Conservation (phyloP, 495 filamentous ascomycete species). For the Cetradonia linearis region DNA sequence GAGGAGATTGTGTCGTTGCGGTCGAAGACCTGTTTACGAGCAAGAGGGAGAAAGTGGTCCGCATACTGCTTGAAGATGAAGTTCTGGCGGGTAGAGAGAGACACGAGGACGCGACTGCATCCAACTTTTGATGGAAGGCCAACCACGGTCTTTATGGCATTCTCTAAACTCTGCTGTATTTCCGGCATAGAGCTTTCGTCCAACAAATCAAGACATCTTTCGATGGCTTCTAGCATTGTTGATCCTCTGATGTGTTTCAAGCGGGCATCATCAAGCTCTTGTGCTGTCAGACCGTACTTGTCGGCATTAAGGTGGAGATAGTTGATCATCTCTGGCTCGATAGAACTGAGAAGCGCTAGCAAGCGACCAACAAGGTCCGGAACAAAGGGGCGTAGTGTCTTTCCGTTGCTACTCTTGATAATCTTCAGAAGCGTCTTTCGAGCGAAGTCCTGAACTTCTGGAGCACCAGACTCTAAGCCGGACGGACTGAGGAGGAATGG, state of each 20-base stretch:
- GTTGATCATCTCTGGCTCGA: slow-evolving; percentile 80
- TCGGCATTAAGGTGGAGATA: slow-evolving; percentile 83
- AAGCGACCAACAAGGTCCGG: slow-evolving; percentile 72
- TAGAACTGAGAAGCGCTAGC: slow-evolving; percentile 66
- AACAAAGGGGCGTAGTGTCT: slow-evolving; percentile 65
- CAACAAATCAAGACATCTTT: slow-evolving; percentile 76
- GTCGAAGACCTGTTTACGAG: slow-evolving; percentile 73
- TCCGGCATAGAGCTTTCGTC: slow-evolving; percentile 65
- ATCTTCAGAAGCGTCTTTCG: slow-evolving; percentile 73
- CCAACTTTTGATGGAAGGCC: slow-evolving; percentile 90
- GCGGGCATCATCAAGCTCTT: slow-evolving; percentile 76
- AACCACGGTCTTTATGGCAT: slow-evolving; percentile 71
- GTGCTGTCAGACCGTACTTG: slow-evolving; percentile 72
- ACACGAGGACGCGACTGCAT: slow-evolving; percentile 67
- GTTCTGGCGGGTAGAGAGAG: slow-evolving; percentile 69
- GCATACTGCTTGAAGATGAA: slow-evolving; percentile 67
- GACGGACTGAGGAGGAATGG: slow-evolving; percentile 85
- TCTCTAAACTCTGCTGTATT: slow-evolving; percentile 59
- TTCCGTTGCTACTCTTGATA: slow-evolving; percentile 68
- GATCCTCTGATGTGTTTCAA: slow-evolving; percentile 67
- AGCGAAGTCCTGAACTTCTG: slow-evolving; percentile 69
- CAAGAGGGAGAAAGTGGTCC: slow-evolving; percentile 61
- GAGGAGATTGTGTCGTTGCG: slow-evolving; percentile 82
- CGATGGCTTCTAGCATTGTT: slow-evolving; percentile 90
- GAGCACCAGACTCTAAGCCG: slow-evolving; percentile 74